phyloP scores from a whole-genome alignment of 768 basidiomycete genomes.

The Kwoniella newhampshirensis region DNA sequence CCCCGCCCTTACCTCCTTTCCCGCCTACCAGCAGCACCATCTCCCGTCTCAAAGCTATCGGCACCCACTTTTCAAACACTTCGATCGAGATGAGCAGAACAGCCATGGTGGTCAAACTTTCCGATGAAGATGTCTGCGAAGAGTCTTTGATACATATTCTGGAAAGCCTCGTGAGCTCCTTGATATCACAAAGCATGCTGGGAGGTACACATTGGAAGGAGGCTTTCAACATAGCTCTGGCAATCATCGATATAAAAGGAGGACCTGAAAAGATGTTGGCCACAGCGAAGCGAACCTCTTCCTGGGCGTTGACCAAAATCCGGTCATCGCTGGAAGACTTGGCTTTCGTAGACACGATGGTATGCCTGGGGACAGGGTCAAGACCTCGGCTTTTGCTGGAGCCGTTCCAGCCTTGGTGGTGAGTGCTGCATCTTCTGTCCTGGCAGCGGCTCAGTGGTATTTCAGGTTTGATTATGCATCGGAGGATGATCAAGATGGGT shows the following conservation, averaged over 20 bases:
- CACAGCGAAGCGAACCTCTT: slow-evolving; percentile 1
- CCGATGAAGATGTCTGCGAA: neutral
- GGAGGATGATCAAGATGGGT: neutral
- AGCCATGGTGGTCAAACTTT: slow-evolving; percentile 4
- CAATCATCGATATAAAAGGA: slow-evolving; percentile 5
- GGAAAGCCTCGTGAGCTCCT: slow-evolving; percentile 4
- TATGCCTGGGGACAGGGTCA: slow-evolving; percentile 16
- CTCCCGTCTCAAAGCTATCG: neutral
- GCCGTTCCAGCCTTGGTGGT: slow-evolving; percentile 27
- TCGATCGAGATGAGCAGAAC: slow-evolving; percentile 9
- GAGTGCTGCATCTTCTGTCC: slow-evolving; percentile 1
- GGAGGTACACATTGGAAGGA: slow-evolving; percentile 4
- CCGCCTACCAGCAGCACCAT: slow-evolving; percentile 4
- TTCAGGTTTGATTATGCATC: slow-evolving; percentile 22
- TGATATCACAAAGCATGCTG: slow-evolving; percentile 11
- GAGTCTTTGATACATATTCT: neutral
- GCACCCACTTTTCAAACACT: slow-evolving; percentile 3
- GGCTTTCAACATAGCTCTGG: slow-evolving; percentile 6
- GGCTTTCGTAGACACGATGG: slow-evolving; percentile 14
- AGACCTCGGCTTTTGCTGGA: slow-evolving; percentile 14
- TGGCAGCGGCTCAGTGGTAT: neutral
- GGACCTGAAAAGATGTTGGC: slow-evolving; percentile 6
- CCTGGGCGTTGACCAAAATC: neutral
- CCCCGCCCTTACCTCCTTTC: slow-evolving; percentile 7
- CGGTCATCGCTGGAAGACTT: slow-evolving; percentile 5